A percentile compares a stretch with the other conserved stretches of the same genome.
Conservation (phyloP, 2,329 filamentous ascomycete genomes). For the Aspergillus persii region DNA sequence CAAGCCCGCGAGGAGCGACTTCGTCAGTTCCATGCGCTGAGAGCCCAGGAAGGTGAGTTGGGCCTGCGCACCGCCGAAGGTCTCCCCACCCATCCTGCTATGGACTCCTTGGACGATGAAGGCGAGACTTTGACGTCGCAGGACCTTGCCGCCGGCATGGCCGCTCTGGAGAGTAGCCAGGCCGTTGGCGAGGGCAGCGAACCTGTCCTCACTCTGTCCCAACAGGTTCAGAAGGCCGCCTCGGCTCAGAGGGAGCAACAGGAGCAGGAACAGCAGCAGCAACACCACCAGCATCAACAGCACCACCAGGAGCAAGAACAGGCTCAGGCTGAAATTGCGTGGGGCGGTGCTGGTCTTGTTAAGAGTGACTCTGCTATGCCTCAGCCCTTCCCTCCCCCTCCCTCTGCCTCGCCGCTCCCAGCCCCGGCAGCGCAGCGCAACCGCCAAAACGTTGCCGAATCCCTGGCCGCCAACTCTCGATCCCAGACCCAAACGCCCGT, state of each 20-base stretch:
- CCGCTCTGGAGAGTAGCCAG: constrained; percentile 10
- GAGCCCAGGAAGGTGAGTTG: constrained; percentile 65
- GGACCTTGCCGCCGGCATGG: constrained; percentile 25
- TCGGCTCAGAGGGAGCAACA: constrained; percentile 41
- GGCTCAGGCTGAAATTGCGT: constrained; percentile 51
- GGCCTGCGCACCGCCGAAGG: constrained; percentile 39
- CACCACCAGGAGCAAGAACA: constrained; percentile 33
- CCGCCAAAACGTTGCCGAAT: constrained; percentile 78
- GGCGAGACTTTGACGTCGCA: constrained; percentile 19
- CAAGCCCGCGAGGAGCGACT: constrained; percentile 65
- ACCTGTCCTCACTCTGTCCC: constrained; percentile 68
- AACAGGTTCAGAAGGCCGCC: constrained; percentile 77
- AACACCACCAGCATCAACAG: constrained; percentile 31
- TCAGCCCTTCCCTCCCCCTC: constrained; percentile 65
- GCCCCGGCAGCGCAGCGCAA: constrained; percentile 85
- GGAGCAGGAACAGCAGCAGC: constrained; percentile 27
- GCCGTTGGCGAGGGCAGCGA: constrained; percentile 28
- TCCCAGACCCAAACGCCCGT: constrained; percentile 76
- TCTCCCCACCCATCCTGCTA: constrained; percentile 40
- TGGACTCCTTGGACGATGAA: constrained; percentile 29
- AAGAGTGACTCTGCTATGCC: constrained; percentile 66
- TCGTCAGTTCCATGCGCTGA: constrained; percentile 76
- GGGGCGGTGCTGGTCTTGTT: constrained; percentile 44
- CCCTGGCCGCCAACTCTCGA: constrained; percentile 60
- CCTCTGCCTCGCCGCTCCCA: constrained; percentile 76